Conservation (phyloP, 176 grass and related monocot species). For the Poa pratensis region DNA sequence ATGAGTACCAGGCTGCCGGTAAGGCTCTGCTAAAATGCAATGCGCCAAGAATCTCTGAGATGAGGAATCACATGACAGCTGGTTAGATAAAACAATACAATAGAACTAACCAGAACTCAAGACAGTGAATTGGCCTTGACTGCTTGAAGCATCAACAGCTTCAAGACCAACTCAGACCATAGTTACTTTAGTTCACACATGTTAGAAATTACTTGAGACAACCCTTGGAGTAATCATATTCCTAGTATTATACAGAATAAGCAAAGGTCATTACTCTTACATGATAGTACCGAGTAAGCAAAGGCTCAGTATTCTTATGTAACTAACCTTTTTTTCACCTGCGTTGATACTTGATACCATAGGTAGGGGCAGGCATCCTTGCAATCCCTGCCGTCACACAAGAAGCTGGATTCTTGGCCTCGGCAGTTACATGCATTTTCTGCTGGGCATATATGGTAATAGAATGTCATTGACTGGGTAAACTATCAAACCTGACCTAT, state of each 20-base stretch:
- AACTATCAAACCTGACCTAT: constrained; percentile 59
- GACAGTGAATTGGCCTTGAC: not conserved
- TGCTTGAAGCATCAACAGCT: constrained; percentile 48
- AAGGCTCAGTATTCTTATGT: not conserved
- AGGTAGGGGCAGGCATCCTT: constrained; percentile 95
- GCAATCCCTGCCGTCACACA: constrained; percentile 95
- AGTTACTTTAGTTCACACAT: not conserved
- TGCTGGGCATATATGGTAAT: constrained; percentile 99
- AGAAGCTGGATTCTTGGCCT: constrained; percentile 83
- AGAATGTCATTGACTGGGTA: constrained; percentile 56
- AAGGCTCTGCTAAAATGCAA: not conserved
- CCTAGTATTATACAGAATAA: not conserved
- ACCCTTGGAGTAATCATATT: not conserved
- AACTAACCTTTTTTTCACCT: constrained; percentile 1
- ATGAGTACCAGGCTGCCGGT: not conserved
- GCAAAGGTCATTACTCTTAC: not conserved
- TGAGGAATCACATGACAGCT: constrained; percentile 9
- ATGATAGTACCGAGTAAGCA: not conserved
- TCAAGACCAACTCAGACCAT: not conserved
- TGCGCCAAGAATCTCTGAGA: not conserved
- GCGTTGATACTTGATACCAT: constrained; percentile 29
- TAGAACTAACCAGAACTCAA: not conserved
- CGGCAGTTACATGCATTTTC: constrained; percentile 46
- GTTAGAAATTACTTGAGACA: not conserved
- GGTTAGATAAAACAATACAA: not conserved